Evolutionary conservation across 2,329 filamentous ascomycete genomes (phyloP), one percentile per base, ranked within the genome.

Genomic region (Colletotrichum sp.): DNA sequence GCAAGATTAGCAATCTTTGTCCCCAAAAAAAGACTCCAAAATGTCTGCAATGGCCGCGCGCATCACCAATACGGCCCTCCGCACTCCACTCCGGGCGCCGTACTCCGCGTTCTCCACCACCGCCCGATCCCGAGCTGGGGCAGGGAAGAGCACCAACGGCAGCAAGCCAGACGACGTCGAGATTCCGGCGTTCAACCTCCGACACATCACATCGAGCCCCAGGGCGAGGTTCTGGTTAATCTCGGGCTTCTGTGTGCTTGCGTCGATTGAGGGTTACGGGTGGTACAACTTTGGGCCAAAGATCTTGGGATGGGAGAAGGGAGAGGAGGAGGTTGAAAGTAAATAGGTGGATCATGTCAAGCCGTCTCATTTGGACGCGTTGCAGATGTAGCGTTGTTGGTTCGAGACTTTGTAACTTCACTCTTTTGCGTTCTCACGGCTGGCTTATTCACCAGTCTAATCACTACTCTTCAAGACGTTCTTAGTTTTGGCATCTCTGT

Each of bases 261-360:
- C 64, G 0, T 32, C 34, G 15, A 62, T 74, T 15, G 81, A 82
- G 75, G 65, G 30, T 16, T 78, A 76, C 16, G 68, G 77, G 26
- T 81, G 77, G 78, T 52, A 77, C 32, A 79, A 76, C 30, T 80
- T 79, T 39, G 79, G 76, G 66, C 81, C 80, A 2, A 78, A 72
- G 77, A 76, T 80, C 12, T 57, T 72, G 34, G 78, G 79, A 18
- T 76, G 75, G 66, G 64, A 71, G 32, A 66, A 76, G 62, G 24
- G 16, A 1, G 39, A 49, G 44, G 18, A 64, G 36, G 55, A 63
- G 18, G 21, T 7, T 15, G 24, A 39, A 15, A 13, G 18, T 2
- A 21, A 62, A 26, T 62, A 8, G 24, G 55, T 2, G 24, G 5
- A 57, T 57, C 21, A 57, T n/a, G 9, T 49, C n/a, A 49, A 52